Base-by-base conservation (phyloP, 805 yeast genomes). In the Ogataea glucozyma region DNA sequence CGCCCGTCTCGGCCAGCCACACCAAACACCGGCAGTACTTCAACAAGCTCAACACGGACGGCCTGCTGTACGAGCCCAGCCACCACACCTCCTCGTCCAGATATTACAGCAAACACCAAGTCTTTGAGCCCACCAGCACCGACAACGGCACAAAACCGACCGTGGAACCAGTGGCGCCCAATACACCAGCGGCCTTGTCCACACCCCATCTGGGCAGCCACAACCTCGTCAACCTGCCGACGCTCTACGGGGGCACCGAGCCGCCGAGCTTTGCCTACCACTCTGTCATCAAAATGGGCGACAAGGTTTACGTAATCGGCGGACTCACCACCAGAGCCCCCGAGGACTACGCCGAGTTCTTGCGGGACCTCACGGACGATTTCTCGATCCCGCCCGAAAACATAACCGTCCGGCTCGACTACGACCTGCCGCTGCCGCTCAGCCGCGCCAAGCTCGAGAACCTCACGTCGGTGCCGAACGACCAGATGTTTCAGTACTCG, bases 341-440 rank as follows among this genome's bases (percentile, higher is more conserved):
- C 3, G 49, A 48, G 1, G 63, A 60, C 26, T 65, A 65, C 42
- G 54, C 45, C 14, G 31, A 31, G 2, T 49, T 48, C 16, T 24
- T 65, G 9, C 38, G 46, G n/a, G 51, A 52, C 1, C 26, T 66
- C 12, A 62, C 71, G 1, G 55, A 63, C 40, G 42, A 62, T 39
- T 65, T 60, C 38, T 40, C 56, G 19, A 60, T 65, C n/a, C 61
- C 66, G 1, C 56, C 65, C 9, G 55, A 56, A 26, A 64, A 65
- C 44, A 53, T 66, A 3, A 47, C 41, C n/a, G 41, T 65, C 35
- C 51, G 47, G 7, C 57, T 65, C 41, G 57, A 60, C 39, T 61
- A 53, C 57, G 70, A 67, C 44, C 65, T 74, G 44, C 80, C 75
- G 2, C 63, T 71, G 5, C 82, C 83, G 1, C 51, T 78, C 26